Base-by-base conservation (phyloP, 148 eudicot species). In the Rhododendron ovatum region DNA sequence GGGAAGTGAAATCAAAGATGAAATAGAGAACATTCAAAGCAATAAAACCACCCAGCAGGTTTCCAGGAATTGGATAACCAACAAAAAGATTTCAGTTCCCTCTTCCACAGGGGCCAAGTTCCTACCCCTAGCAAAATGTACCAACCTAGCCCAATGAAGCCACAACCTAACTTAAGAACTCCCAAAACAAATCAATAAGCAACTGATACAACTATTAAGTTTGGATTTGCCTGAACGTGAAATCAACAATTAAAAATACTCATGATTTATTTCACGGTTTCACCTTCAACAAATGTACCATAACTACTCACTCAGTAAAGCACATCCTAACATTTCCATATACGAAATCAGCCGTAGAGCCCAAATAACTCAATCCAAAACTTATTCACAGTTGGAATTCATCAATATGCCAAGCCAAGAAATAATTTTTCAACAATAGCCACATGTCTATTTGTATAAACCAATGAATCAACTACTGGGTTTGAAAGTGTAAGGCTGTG, bases 401-500 rank as follows among this genome's bases (percentile, higher is more conserved):
- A 33, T 59, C 74, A 39, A 39, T 59, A 77, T 39, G 20, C 35
- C 65, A 24, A 57, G 33, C 5, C 55, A 28, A 48, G 4, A 48
- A 71, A 84, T 48, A 35, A 84, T 1, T 30, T 47, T 71, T 48
- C 69, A 17, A 84, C 78, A 15, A 22, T 13, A 28, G 11, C 30
- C 8, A 84, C 13, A 22, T 18, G 28, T 74, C 53, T 28, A 35
- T 8, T 69, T 15, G 10, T 47, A 33, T 11, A 73, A 50, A 15
- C 24, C 5, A 51, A 24, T 37, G 37, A 3, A 69, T 50, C 69
- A 84, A 75, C 77, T 74, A 74, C 48, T 24, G 63, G 91, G 67
- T 88, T 89, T 91, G 84, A 90, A 92, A 78, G 92, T 92, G 88
- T 78, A 86, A 78, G 93, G 85, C 89, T 90, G 93, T 47, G 92